A percentile compares a stretch with the other conserved stretches of the same genome.
phyloP scores from a whole-genome alignment of 2,329 filamentous ascomycete genomes.

The Beauveria caledonica region DNA sequence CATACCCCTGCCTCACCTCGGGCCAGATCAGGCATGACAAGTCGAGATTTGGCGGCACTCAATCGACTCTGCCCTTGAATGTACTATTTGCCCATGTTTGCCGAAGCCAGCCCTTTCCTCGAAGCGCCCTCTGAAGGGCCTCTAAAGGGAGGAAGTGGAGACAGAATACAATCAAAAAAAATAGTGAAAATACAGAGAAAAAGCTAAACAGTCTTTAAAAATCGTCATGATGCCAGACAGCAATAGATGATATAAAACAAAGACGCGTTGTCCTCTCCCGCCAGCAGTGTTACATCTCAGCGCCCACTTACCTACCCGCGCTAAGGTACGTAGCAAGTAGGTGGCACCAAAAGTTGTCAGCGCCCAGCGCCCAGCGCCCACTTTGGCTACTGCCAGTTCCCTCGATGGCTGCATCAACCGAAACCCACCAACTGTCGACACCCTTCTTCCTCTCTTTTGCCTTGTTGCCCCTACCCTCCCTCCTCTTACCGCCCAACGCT shows the following conservation, averaged over 20 bases:
- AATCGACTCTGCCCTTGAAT: not conserved
- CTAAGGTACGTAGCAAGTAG: not conserved
- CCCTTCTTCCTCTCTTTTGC: not conserved
- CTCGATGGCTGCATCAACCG: constrained; percentile 1
- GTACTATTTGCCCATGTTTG: not conserved
- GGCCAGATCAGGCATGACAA: not conserved
- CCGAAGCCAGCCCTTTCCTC: not conserved
- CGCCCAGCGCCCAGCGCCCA: not conserved
- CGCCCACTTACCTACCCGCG: not conserved
- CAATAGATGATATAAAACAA: too few species aligned
- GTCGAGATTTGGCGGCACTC: not conserved
- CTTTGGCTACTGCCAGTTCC: not conserved
- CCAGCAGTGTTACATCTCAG: too few species aligned
- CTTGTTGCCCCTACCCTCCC: not conserved
- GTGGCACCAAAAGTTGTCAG: not conserved
- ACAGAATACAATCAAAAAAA: too few species aligned
- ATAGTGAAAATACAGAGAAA: too few species aligned
- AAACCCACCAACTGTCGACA: not conserved
- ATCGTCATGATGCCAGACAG: too few species aligned
- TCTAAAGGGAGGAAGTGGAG: too few species aligned
- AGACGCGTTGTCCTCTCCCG: too few species aligned
- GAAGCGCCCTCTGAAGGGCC: too few species aligned
- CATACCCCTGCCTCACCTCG: not conserved
- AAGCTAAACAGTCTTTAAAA: too few species aligned
- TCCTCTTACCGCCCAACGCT: not conserved